Base-by-base conservation (phyloP, 345 rosid genomes). In the Eucalyptus tenuipes region DNA sequence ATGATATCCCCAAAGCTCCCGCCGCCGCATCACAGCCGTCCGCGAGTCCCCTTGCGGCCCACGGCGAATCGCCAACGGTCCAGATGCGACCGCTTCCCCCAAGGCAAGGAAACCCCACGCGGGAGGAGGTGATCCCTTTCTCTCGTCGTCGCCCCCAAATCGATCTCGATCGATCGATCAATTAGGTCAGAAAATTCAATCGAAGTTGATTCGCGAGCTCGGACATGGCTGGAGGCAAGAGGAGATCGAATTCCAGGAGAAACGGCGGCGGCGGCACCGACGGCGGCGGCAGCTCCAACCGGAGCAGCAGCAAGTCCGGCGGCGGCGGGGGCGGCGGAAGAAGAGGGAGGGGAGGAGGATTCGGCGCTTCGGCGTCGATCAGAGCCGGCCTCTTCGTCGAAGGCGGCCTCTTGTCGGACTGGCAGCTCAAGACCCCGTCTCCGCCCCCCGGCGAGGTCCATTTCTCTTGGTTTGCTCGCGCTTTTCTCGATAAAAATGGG, bases 341-440 rank as follows among this genome's bases (percentile, higher is more conserved):
- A 50, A 92, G 45, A 42, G 90, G 90, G 89, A 87, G 91, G 85
- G 91, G 92, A 75, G 14, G 87, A 4, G 87, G 90, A 27, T 24
- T 48, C 57, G 3, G 6, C 31, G 57, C 89, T 29, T 31, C 88
- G 87, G 90, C 91, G 8, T 89, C 91, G 40, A 53, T 94, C 27
- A 91, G 89, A 12, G 87, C 92, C 92, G 80, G 66, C 88, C 92
- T 93, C 86, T 96, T 97, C 79, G 96, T 95, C 4, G 97, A 96
- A 53, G 99, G 98, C 45, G 99, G 98, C 27, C 85, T 91, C 81
- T 91, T 97, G 89, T 92, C 96, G 4, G 98, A 97, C 90, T 95
- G 97, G 95, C 89, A 91, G 40, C 90, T 85, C 88, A 91, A 55
- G 66, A 88, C 93, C 87, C 92, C 91, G 31, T 64, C 89, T 47